phyloP scores from a whole-genome alignment of 2,329 filamentous ascomycete genomes.

The Penicillium fuscoglaucum region DNA sequence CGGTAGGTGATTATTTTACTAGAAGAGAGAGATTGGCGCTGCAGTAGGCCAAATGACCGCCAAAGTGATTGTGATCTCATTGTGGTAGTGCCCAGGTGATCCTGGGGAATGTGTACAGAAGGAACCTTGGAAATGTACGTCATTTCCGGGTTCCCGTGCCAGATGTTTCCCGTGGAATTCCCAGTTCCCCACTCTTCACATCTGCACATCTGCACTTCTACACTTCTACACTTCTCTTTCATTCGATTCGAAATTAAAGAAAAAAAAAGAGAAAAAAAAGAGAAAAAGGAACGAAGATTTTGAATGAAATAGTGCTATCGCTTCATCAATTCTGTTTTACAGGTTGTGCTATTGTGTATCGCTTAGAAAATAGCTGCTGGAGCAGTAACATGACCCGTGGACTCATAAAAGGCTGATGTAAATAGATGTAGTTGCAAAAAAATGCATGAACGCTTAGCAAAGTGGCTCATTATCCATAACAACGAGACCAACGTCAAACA shows the following conservation, averaged over 20 bases:
- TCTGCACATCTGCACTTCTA: background rate
- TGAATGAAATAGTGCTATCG: background rate
- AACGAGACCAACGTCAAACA: slow-evolving; percentile 6
- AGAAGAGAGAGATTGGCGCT: slow-evolving; percentile 26
- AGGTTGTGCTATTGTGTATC: background rate
- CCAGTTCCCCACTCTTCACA: background rate
- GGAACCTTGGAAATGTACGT: slow-evolving; percentile 3
- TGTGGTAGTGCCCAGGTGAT: slow-evolving; percentile 1
- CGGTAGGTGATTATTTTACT: slow-evolving; percentile 20
- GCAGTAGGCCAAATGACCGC: slow-evolving; percentile 31
- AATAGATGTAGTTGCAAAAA: background rate
- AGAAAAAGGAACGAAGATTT: background rate
- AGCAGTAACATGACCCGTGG: background rate
- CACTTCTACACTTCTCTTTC: background rate
- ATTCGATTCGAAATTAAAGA: background rate
- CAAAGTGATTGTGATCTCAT: slow-evolving; percentile 31
- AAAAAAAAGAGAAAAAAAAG: background rate
- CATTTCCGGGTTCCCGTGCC: background rate
- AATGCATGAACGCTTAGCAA: background rate
- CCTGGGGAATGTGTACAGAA: slow-evolving; percentile 8
- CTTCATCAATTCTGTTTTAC: background rate
- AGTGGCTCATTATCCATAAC: background rate
- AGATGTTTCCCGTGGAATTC: background rate
- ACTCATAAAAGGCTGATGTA: background rate
- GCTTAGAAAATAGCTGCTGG: background rate